Conservation (phyloP, 805 yeast species). For the Wickerhamiella kurtzmanii region DNA sequence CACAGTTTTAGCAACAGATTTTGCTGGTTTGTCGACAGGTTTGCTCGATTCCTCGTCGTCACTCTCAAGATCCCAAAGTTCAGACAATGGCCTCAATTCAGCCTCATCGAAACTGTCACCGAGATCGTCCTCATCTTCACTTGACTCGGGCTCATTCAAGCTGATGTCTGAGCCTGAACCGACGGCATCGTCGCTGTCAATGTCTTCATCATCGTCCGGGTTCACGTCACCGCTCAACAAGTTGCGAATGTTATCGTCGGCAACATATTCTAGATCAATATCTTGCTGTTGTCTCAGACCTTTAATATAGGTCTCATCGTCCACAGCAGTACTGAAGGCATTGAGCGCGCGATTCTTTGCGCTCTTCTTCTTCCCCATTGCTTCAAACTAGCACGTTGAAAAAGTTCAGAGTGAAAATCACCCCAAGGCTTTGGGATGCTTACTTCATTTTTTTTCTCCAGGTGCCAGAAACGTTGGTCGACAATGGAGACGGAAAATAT, state of each 20-base stretch:
- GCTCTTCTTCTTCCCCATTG: conserved; percentile 4
- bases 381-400: no score
- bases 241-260: conserved; percentile 22
- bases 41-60: conserved; percentile 23
- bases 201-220: conserved; percentile 31
- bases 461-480: neutral
- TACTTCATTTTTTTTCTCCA: neutral
- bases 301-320: conserved; percentile 24
- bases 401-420: no score
- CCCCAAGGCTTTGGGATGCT: no score
- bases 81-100: conserved; percentile 65
- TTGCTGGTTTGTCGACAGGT: neutral
- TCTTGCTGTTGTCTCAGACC: conserved; percentile 24
- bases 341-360: conserved; percentile 30
- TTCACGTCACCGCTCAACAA: conserved; percentile 22
- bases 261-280: conserved; percentile 24
- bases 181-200: conserved; percentile 78
- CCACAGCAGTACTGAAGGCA: conserved; percentile 39
- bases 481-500: conserved; percentile 17
- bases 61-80: conserved; percentile 78
- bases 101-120: conserved; percentile 65
- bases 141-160: conserved; percentile 32
- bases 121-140: conserved; percentile 43
- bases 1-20: neutral
- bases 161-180: conserved; percentile 66